Conservation (phyloP, 139 green algal species). For the Tetradesmus lagerheimii region DNA sequence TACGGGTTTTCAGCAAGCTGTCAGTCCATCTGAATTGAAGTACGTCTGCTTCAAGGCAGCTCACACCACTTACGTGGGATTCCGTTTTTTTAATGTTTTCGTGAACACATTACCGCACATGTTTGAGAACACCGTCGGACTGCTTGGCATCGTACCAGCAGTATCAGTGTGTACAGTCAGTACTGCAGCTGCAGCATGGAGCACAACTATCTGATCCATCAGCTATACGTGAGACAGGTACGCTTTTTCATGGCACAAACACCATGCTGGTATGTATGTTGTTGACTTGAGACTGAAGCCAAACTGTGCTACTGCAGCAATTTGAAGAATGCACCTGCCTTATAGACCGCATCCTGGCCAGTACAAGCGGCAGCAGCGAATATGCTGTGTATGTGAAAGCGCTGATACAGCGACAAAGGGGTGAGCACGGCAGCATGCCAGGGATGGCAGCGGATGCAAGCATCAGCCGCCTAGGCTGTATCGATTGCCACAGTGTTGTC, state of each 20-base stretch:
- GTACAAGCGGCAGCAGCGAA: conserved; percentile 64
- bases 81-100: too few species aligned
- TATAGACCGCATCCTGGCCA: conserved; percentile 64
- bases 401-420: conserved; percentile 79
- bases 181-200: conserved; percentile 33
- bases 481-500: too few species aligned
- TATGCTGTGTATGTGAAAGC: conserved; percentile 82
- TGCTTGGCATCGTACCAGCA: not conserved
- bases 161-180: not conserved
- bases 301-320: conserved; percentile 61
- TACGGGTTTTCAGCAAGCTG: too few species aligned
- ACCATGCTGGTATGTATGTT: too few species aligned
- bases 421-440: conserved; percentile 28
- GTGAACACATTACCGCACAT: too few species aligned
- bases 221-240: conserved; percentile 77
- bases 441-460: not conserved
- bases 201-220: conserved; percentile 65
- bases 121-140: too few species aligned
- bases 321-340: conserved; percentile 69
- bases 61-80: too few species aligned
- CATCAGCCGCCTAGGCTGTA: not conserved
- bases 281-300: too few species aligned
- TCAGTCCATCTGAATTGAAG: too few species aligned
- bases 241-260: too few species aligned
- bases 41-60: too few species aligned